Evolutionary conservation across 768 basidiomycete species (phyloP), one percentile per base, ranked within the genome.

Genomic region (Russula brevipes): DNA sequence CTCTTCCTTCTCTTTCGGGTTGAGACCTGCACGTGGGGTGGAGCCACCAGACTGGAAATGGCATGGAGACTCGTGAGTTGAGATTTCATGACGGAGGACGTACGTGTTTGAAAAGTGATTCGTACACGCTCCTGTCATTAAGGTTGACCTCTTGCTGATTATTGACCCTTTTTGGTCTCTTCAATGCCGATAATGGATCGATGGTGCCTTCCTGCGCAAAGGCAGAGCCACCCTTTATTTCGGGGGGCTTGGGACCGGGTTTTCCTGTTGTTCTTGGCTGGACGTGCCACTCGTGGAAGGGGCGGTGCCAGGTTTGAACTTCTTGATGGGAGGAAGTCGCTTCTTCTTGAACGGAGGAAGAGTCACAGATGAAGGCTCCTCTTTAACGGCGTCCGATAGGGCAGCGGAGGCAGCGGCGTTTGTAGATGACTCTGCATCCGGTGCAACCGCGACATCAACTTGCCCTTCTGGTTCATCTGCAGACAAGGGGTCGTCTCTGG

Each of bases 1-100:
- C 47, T 73, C 72, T 41, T 70, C 67, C 57, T 70, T 70, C 46
- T 67, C 66, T 57, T 69, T 70, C 45, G 45, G 55, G 54, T 70
- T 68, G 31, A 70, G 59, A 30, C 69, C 69, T 5, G 69, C 67
- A 38, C 69, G 66, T 44, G 69, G 69, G 16, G 64, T 59, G 46
- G 61, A 59, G 53, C 64, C 47, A 14, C 66, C 67, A 7, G 64
- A 57, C 69, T 70, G 39, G 47, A 36, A 46, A 31, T 12, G 11
- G 14, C 35, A 38, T 67, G 49, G 39, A 57, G 44, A 42, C 33
- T 45, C 24, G 49, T 42, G 39, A 30, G 19, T 35, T 16, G 44
- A 47, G 52, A 31, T 41, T 24, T 30, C 35, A n/a, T 45, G 53
- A 49, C 47, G 45, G 46, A 54, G 35, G 16, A 67, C 69, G 41